These are phyloP conservation scores for Fusarium sp. DNA, from an alignment of 2,329 filamentous ascomycete genomes.

Conservation along the genomic window DNA sequence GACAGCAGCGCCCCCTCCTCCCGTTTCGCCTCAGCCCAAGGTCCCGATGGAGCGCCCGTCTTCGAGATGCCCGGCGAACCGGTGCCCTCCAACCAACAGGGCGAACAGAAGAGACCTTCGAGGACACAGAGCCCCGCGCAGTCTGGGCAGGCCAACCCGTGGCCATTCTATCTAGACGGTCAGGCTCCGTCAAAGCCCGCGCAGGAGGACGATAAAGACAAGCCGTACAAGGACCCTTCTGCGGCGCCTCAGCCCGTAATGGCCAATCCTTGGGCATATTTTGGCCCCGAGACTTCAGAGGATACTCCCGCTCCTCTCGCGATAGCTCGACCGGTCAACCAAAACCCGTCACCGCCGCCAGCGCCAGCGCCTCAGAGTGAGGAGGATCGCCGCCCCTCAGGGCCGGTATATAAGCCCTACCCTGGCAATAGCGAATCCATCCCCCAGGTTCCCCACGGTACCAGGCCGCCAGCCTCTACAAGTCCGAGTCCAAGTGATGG, in stretches of 20 bases:
- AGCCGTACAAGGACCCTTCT: constrained; percentile 9
- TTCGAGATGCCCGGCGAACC: constrained; percentile 50
- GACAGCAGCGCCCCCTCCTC: constrained; percentile 35
- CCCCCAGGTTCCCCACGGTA: constrained; percentile 26
- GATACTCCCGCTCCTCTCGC: background rate
- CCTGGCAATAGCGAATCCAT: constrained; percentile 17
- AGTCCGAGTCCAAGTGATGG: constrained; percentile 20
- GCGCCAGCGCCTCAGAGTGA: background rate
- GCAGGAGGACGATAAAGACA: constrained; percentile 10
- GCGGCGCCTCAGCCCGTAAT: constrained; percentile 6
- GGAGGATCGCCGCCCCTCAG: constrained; percentile 16
- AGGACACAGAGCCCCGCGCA: constrained; percentile 1
- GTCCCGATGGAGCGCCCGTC: constrained; percentile 37
- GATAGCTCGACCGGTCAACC: background rate
- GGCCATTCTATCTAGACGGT: constrained; percentile 47
- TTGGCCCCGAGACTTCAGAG: constrained; percentile 40
- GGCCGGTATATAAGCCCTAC: constrained; percentile 32
- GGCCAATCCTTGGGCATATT: constrained; percentile 51
- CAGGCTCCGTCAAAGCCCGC: constrained; percentile 4
- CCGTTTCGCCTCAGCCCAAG: constrained; percentile 6
- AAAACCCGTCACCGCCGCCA: background rate
- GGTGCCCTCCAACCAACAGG: background rate
- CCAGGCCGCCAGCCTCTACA: constrained; percentile 24
- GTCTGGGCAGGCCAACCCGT: constrained; percentile 41
- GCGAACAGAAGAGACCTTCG: constrained; percentile 8